Conservation (phyloP, 495 filamentous ascomycete genomes). For the Penicillium robsamsonii region DNA sequence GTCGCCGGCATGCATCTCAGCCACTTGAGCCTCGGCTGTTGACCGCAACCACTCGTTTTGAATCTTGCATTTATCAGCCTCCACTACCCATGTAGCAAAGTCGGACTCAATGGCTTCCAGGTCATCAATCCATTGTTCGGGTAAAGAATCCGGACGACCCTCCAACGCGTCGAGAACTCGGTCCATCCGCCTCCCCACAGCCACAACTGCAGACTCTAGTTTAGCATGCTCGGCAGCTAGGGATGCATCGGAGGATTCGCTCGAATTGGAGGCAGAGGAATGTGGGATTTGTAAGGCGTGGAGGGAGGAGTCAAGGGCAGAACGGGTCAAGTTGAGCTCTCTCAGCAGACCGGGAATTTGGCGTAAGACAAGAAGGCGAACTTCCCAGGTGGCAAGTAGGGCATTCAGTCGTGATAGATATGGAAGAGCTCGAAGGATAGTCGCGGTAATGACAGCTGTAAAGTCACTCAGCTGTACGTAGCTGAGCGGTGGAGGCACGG, state of each 20-base stretch:
- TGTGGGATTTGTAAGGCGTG: slow-evolving; percentile 48
- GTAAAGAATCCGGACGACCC: slow-evolving; percentile 76
- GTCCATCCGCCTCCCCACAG: slow-evolving; percentile 73
- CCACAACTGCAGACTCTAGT: slow-evolving; percentile 66
- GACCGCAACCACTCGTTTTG: slow-evolving; percentile 43
- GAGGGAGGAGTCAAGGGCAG: slow-evolving; percentile 62
- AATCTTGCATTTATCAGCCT: slow-evolving; percentile 45
- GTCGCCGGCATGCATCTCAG: not conserved
- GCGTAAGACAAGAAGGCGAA: slow-evolving; percentile 69
- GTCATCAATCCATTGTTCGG: slow-evolving; percentile 81
- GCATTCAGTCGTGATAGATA: slow-evolving; percentile 69
- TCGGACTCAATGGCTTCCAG: slow-evolving; percentile 77
- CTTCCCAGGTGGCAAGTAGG: slow-evolving; percentile 70
- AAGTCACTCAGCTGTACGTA: slow-evolving; percentile 73
- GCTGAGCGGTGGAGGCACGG: slow-evolving; percentile 54
- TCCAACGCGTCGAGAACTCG: slow-evolving; percentile 81
- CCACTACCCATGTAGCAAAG: slow-evolving; percentile 75
- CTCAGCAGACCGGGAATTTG: slow-evolving; percentile 66
- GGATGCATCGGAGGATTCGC: slow-evolving; percentile 44
- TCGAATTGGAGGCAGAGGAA: slow-evolving; percentile 16
- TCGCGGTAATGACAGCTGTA: slow-evolving; percentile 84
- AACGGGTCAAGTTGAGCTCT: slow-evolving; percentile 62
- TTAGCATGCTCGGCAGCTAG: slow-evolving; percentile 61
- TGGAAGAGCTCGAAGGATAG: slow-evolving; percentile 80
- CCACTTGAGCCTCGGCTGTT: slow-evolving; percentile 13